phyloP scores from a whole-genome alignment of 371 early-diverging fungal species.

The Nematocida major region DNA sequence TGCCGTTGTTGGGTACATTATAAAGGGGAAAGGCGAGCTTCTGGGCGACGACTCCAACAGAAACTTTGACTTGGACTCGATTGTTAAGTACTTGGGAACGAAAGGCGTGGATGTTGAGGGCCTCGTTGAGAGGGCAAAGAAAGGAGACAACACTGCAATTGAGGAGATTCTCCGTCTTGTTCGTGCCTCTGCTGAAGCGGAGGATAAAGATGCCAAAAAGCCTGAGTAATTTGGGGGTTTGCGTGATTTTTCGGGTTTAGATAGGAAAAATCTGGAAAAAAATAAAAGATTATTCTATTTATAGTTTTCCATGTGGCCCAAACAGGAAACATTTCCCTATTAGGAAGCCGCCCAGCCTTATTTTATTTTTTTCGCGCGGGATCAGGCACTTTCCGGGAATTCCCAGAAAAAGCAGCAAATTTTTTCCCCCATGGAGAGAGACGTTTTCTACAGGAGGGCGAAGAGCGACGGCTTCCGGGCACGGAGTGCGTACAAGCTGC shows the following conservation, averaged over 20 bases:
- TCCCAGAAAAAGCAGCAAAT: no score
- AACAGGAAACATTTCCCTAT: no score
- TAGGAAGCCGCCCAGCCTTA: no score
- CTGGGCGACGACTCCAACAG: slow-evolving; percentile 19
- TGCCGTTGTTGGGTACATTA: slow-evolving; percentile 35
- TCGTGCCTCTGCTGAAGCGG: not conserved
- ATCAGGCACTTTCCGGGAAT: no score
- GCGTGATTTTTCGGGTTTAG: no score
- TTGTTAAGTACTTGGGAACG: not conserved
- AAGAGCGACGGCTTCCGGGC: slow-evolving; percentile 62
- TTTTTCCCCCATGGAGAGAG: slow-evolving; percentile 72
- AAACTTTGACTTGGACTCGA: slow-evolving; percentile 27
- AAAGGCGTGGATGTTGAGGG: slow-evolving; percentile 32
- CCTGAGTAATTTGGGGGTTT: not conserved
- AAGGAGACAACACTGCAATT: slow-evolving; percentile 34
- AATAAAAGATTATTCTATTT: no score
- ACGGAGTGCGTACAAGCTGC: slow-evolving; percentile 62
- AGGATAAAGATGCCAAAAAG: not conserved
- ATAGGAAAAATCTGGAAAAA: no score
- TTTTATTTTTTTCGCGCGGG: no score
- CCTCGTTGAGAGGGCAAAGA: slow-evolving; percentile 15
- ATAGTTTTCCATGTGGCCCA: no score
- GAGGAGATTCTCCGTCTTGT: slow-evolving; percentile 27
- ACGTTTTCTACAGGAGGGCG: slow-evolving; percentile 71
- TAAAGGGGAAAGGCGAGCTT: slow-evolving; percentile 38